phyloP scores from a whole-genome alignment of 2,329 filamentous ascomycete genomes.

The Coniochaeta sp. region DNA sequence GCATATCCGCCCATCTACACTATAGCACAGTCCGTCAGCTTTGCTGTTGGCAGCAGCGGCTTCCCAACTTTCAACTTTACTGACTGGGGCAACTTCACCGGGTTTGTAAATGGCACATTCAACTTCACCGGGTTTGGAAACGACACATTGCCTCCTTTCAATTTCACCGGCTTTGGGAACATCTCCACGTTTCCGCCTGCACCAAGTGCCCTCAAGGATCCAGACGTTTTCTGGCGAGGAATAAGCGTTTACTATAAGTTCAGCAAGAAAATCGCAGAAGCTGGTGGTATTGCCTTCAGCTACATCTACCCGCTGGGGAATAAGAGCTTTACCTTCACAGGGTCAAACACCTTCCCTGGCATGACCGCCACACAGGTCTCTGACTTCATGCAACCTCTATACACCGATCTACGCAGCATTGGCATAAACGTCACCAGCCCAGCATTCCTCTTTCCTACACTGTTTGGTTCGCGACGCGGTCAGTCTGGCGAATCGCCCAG shows the following conservation, averaged over 20 bases:
- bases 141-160: not conserved
- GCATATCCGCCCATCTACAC: conserved; percentile 14
- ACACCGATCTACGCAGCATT: conserved; percentile 19
- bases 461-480: conserved; percentile 8
- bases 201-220: conserved; percentile 2
- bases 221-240: conserved; percentile 16
- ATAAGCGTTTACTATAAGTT: conserved; percentile 14
- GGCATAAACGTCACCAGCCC: conserved; percentile 17
- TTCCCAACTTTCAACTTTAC: not conserved
- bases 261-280: conserved; percentile 11
- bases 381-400: conserved; percentile 20
- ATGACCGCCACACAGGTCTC: conserved; percentile 19
- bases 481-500: conserved; percentile 9
- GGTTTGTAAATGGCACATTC: not conserved
- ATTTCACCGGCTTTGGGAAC: conserved; percentile 1
- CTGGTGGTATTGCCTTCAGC: conserved; percentile 15
- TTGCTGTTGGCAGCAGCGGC: conserved; percentile 3
- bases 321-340: conserved; percentile 15
- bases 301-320: conserved; percentile 18
- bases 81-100: not conserved
- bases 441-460: not conserved
- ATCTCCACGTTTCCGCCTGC: not conserved
- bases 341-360: conserved; percentile 15
- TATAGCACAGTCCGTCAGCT: conserved; percentile 8
- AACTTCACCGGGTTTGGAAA: not conserved